Base-by-base conservation (phyloP, 352 stramenopile genomes). In the Pythium myriotylum region DNA sequence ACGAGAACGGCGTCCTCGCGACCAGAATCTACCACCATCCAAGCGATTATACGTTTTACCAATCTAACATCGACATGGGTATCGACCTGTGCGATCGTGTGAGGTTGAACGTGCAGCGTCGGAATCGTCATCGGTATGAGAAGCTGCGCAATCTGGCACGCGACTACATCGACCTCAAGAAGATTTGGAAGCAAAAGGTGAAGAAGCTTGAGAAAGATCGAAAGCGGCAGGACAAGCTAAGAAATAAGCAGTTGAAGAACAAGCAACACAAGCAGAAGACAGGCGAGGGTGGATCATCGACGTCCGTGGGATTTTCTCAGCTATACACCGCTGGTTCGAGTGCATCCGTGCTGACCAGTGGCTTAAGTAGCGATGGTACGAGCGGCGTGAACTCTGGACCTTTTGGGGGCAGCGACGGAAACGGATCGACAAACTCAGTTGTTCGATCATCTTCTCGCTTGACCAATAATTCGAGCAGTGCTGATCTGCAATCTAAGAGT, bases 171-270 rank as follows among this genome's bases (percentile, higher is more conserved):
- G 80, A 93, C 14, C 54, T 94, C 40, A 91, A 94, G 43, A 91
- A 89, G 53, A 58, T 72, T 17, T 95, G 87, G 87, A 91, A 92
- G 54, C 40, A 78, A n/a, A 81, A 84, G 22, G 84, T 95, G 27
- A 95, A 94, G 60, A 89, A 80, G 54, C 76, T 95, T 49, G 87
- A 95, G 58, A 95, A 95, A 56, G 87, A 92, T 51, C 79, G 85
- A 14, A 95, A 95, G 52, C 81, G 84, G 2, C 83, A 92, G 65
- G 85, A 93, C 43, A 95, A 95, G 50, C 46, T 89, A 23, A 77
- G 85, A 5, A 73, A 63, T 33, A 95, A 95, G 54, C 81, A 72
- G 29, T 49, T 67, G 14, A 78, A 76, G 33, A 51, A 83, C 54
- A 81, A 93, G 35, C 86, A 76, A 22, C 60, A 68, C 23, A 76